These are phyloP conservation scores for Fremontodendron californicum DNA, from an alignment of 345 rosid genomes.

Conservation along the genomic window DNA sequence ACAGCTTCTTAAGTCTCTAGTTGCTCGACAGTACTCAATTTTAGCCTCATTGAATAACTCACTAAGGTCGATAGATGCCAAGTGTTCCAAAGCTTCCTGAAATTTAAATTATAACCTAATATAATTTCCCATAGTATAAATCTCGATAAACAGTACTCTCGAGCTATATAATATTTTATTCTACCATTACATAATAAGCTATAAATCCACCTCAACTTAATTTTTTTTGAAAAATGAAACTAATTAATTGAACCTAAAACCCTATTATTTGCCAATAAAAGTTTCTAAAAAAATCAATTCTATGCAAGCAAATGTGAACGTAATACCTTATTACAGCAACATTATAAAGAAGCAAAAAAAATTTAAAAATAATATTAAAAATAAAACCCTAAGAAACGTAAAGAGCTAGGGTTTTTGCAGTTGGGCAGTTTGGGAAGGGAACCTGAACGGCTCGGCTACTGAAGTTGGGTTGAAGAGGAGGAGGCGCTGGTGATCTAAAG, in stretches of 20 bases:
- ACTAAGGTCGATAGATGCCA: conserved; percentile 68
- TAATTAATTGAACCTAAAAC: not conserved
- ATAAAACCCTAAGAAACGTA: conserved; percentile 17
- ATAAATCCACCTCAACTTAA: not conserved
- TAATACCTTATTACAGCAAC: not conserved
- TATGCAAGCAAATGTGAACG: not conserved
- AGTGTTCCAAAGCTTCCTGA: conserved; percentile 85
- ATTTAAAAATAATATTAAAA: too few species aligned
- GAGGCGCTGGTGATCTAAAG: conserved; percentile 18
- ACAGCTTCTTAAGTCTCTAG: conserved; percentile 89
- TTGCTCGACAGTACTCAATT: conserved; percentile 83
- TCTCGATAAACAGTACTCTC: not conserved
- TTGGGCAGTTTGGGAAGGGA: not conserved
- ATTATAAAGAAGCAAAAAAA: not conserved
- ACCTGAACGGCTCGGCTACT: conserved; percentile 49
- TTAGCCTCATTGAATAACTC: conserved; percentile 84
- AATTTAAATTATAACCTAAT: conserved; percentile 18
- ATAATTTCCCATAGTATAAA: not conserved
- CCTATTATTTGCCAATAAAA: not conserved
- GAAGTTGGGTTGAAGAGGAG: conserved; percentile 33
- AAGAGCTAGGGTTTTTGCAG: conserved; percentile 9
- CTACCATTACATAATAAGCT: not conserved
- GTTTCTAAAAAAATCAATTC: not conserved
- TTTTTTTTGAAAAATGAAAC: not conserved
- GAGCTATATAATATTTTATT: not conserved